These are phyloP conservation scores for Collybiopsis luxurians DNA, from an alignment of 768 basidiomycete species.

Conservation along the genomic window DNA sequence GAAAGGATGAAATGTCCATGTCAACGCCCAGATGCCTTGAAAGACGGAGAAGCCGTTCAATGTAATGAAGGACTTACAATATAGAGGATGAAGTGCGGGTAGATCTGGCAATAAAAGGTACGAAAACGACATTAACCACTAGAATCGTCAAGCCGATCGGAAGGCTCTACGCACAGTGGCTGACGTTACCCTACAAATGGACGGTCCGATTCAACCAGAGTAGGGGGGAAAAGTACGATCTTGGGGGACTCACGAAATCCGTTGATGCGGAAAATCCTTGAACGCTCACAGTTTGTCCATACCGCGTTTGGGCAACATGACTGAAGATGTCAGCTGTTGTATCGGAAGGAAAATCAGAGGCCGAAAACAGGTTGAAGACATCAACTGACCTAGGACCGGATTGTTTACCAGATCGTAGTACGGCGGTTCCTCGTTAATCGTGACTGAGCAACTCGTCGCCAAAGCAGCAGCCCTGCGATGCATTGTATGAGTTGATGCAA, in stretches of 20 bases:
- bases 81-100: slow-evolving; percentile 64
- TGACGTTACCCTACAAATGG: slow-evolving; percentile 62
- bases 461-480: slow-evolving; percentile 57
- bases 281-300: slow-evolving; percentile 34
- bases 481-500: not conserved
- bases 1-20: slow-evolving; percentile 16
- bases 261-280: slow-evolving; percentile 57
- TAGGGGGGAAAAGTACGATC: slow-evolving; percentile 8
- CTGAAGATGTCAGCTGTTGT: slow-evolving; percentile 54
- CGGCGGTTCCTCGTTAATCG: slow-evolving; percentile 35
- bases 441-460: slow-evolving; percentile 57
- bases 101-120: slow-evolving; percentile 38
- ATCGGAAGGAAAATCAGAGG: not conserved
- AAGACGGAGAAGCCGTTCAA: not conserved
- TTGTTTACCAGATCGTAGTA: slow-evolving; percentile 65
- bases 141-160: slow-evolving; percentile 8
- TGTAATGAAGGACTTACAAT: slow-evolving; percentile 35
- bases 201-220: not conserved
- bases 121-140: not conserved
- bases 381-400: slow-evolving; percentile 43
- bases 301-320: slow-evolving; percentile 36
- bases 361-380: not conserved
- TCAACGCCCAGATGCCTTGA: slow-evolving; percentile 16
- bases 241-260: slow-evolving; percentile 61
- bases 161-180: slow-evolving; percentile 44